Evolutionary conservation across 2,329 filamentous ascomycete species (phyloP), one percentile per base, ranked within the genome.

Genomic region (Colletotrichum paranaense): DNA sequence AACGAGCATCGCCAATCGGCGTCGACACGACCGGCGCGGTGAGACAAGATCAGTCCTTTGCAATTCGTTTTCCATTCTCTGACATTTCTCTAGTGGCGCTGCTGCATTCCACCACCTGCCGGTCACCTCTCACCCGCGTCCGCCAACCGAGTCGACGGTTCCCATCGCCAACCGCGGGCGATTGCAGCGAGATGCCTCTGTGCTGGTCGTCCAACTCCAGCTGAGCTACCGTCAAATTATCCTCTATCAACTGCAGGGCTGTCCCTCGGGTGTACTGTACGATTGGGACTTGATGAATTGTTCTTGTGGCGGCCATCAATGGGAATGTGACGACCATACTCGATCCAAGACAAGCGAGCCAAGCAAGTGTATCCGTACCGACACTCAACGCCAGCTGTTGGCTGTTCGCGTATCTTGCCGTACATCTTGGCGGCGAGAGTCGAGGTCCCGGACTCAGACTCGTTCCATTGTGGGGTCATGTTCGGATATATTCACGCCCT

Each of bases 131-230:
- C 49, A 49, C 65, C 32, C 57, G 42, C 28, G 52, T 22, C 59
- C 69, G 32, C 35, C 38, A 53, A 72, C 69, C 69, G n/a, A 62
- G 58, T 63, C 12, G 38, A 38, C 49, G 69, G 69, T 68, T 68
- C 38, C 52, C 52, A 42, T 53, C 57, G 35, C 49, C n/a, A 38
- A 42, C 22, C 5, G 56, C 68, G 65, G 65, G 58, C 58, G 52
- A 72, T 28, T 72, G 65, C 65, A 68, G 49, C 30, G 30, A 62
- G 42, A 55, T 35, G 26, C 30, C 22, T n/a, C 11, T 55, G 28
- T 49, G 42, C 30, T 32, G n/a, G 28, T 22, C 19, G 35, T 35
- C 12, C 32, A 35, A 35, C 9, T 35, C 11, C 32, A 60, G 46
- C 28, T 56, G 52, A 55, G 57, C 28, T 56, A 52, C 46, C 32